Evolutionary conservation across 768 basidiomycete species (phyloP), one percentile per base, ranked within the genome.

Genomic region (Mycena pura): DNA sequence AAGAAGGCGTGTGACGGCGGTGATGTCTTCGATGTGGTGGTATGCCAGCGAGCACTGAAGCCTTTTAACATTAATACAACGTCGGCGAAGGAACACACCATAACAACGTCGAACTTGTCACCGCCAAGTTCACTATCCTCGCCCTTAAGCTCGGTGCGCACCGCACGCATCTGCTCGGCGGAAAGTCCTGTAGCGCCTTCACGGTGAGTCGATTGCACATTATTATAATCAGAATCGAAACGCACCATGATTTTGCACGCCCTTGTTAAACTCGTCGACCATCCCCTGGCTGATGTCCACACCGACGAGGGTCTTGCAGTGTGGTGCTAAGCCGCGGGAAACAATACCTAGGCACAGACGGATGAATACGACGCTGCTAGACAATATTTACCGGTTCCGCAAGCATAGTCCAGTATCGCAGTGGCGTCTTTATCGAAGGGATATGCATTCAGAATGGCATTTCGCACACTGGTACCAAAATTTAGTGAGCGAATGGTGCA

Each of bases 211-310:
- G 19, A 19, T 15, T 25, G 3, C 21, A 17, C 14, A 25, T 44
- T 50, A 8, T n/a, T n/a, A n/a, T n/a, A 36, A 11, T 3, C 11
- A 8, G 29, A 29, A 25, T 2, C 19, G 22, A 13, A 1, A 15
- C 48, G 13, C n/a, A 58, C 63, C 89, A 56, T 91, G 86, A 53
- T 87, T 82, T 11, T 60, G 60, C 10, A 84, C 85, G n/a, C 80
- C 77, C 52, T 73, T 69, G 74, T 92, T 93, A 78, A 84, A 93
- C 17, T 79, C 74, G 54, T 91, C 86, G 6, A 93, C 88, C 78
- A 87, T 84, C 2, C 75, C 82, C 64, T 88, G 85, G 74, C 89
- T 91, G 70, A 93, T 89, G 69, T 93, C 92, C 8, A 90, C 85
- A 11, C 91, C 92, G n/a, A 92, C 71, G 58, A 92, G 82, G 25